phyloP scores from a whole-genome alignment of 306 rosid species.

The Quercus variabilis region DNA sequence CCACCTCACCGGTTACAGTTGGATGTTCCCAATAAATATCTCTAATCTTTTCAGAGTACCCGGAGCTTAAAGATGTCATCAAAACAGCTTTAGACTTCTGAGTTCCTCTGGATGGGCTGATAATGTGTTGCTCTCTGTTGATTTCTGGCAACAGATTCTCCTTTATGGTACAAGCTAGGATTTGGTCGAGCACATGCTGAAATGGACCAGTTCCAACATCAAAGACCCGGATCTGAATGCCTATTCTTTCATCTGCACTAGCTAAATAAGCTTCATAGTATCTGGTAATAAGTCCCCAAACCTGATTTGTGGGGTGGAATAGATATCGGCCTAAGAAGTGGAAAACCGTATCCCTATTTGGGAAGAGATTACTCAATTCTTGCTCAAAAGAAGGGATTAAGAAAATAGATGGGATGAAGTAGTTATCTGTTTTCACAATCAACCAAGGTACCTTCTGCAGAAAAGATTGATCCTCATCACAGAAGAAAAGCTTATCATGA shows the following conservation, averaged over 20 bases:
- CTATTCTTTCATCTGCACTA: slow-evolving; percentile 61
- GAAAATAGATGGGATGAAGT: slow-evolving; percentile 63
- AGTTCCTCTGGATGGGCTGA: slow-evolving; percentile 23
- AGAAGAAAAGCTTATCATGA: slow-evolving; percentile 77
- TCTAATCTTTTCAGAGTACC: slow-evolving; percentile 55
- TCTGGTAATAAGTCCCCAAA: slow-evolving; percentile 69
- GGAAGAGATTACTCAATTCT: slow-evolving; percentile 59
- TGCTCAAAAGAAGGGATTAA: slow-evolving; percentile 66
- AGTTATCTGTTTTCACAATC: slow-evolving; percentile 64
- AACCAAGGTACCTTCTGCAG: slow-evolving; percentile 58
- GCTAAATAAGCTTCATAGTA: slow-evolving; percentile 65
- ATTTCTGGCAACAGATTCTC: slow-evolving; percentile 56
- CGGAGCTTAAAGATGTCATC: slow-evolving; percentile 62
- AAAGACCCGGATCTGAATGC: slow-evolving; percentile 70
- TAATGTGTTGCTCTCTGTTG: slow-evolving; percentile 15
- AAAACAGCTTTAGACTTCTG: slow-evolving; percentile 51
- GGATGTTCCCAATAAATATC: slow-evolving; percentile 71
- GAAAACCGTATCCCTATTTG: slow-evolving; percentile 62
- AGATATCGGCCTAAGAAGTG: slow-evolving; percentile 72
- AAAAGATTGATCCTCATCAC: slow-evolving; percentile 57
- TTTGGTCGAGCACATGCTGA: slow-evolving; percentile 67
- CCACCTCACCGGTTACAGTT: slow-evolving; percentile 55
- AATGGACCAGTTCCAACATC: slow-evolving; percentile 61
- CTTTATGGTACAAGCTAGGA: slow-evolving; percentile 51
- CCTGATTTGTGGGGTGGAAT: slow-evolving; percentile 62